Base-by-base conservation (phyloP, 306 rosid species). In the Medicago arabica region DNA sequence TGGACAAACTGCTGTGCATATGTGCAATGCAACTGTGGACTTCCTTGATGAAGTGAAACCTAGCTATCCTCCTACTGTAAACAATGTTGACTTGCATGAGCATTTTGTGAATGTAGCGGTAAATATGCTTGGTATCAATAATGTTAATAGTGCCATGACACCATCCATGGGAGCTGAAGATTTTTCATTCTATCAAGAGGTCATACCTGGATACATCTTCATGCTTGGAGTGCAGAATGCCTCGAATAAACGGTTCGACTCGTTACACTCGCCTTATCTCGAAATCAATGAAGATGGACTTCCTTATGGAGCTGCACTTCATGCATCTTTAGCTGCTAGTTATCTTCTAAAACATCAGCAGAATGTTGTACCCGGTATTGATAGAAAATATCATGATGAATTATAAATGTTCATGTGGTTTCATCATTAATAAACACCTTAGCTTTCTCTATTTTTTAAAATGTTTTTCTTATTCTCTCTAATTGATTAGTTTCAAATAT, bases 291-390 rank as follows among this genome's bases (percentile, higher is more conserved):
- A 91, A 87, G 96, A 86, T 46, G 91, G 71, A 51, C 81, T 91
- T 36, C 87, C 92, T 62, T 88, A 84, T 50, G 97, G 97, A 4
- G 96, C 98, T 77, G 97, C 98, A 28, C 91, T 93, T 79, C 97
- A 91, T 68, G 98, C 98, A 66, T 87, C 94, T 44, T 73, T 91
- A 55, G 97, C 93, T 46, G 51, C 82, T 43, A 87, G 72, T 49
- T 91, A 84, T 77, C 91, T 93, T 79, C 81, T 71, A 14, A 78
- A 82, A 23, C 23, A 79, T 76, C 89, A 78, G 38, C 75, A 74
- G 54, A 76, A 78, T 19, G 63, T 23, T 23, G 66, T 39, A 41
- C 11, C 82, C 28, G 51, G 12, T 21, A 75, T 62, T 0, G 84
- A 62, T 40, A 82, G 55, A 64, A 73, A 75, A 47, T 8, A 9